Percentiles rank a stretch among this genome's conserved stretches.
Conservation (phyloP, 2,329 filamentous ascomycete species). For the Diaporthe eres region DNA sequence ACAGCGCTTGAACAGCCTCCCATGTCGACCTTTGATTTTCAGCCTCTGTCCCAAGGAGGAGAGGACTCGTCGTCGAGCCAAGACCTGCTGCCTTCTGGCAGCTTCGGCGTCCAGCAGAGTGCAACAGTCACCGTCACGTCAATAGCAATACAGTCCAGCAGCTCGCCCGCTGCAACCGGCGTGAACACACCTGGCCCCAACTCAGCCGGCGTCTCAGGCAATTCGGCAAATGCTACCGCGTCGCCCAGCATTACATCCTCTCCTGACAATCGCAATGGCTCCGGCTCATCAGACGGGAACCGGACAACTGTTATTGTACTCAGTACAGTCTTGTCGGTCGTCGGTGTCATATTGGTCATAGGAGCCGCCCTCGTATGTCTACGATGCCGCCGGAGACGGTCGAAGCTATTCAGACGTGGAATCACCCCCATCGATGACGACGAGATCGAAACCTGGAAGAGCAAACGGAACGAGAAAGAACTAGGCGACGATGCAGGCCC, state of each 20-base stretch:
- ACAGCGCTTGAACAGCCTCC: slow-evolving; percentile 3
- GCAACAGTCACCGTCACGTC: slow-evolving; percentile 11
- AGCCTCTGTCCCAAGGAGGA: slow-evolving; percentile 2
- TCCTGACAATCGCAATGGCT: background rate
- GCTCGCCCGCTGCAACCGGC: background rate
- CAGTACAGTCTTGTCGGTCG: slow-evolving; percentile 63
- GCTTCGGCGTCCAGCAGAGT: slow-evolving; percentile 10
- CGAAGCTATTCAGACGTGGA: slow-evolving; percentile 65
- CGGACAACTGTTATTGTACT: slow-evolving; percentile 65
- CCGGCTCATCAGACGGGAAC: slow-evolving; percentile 43
- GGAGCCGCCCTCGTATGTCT: slow-evolving; percentile 55
- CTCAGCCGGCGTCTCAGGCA: slow-evolving; percentile 5
- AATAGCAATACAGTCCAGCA: background rate
- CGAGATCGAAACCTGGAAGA: slow-evolving; percentile 76
- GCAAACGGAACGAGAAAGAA: slow-evolving; percentile 52
- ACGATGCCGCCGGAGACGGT: slow-evolving; percentile 54
- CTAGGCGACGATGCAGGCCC: slow-evolving; percentile 74
- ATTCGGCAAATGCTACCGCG: slow-evolving; percentile 6
- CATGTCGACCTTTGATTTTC: slow-evolving; percentile 21
- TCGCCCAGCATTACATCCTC: slow-evolving; percentile 9
- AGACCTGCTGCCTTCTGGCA: slow-evolving; percentile 5
- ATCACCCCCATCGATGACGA: slow-evolving; percentile 75
- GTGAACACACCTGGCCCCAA: slow-evolving; percentile 8
- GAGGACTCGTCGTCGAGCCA: background rate
- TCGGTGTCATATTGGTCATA: slow-evolving; percentile 58